Conservation (phyloP, 108 stramenopile genomes). For the Pseudonitzschia multiseries region DNA sequence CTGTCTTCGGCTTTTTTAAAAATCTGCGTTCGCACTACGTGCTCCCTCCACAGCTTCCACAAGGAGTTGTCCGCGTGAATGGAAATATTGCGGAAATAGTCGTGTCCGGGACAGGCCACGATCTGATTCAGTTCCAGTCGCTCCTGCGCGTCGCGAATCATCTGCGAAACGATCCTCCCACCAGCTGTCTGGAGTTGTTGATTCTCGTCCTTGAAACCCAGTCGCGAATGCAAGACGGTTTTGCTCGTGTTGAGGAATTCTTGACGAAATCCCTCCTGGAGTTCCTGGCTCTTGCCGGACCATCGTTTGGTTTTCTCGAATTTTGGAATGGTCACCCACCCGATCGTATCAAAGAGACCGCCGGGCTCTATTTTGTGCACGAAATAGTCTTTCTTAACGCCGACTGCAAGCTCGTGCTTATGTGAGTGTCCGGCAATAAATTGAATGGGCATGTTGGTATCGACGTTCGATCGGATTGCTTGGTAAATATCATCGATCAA, state of each 20-base stretch:
- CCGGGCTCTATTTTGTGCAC: slow-evolving; percentile 12
- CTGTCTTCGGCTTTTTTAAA: slow-evolving; percentile 26
- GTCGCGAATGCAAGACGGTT: slow-evolving; percentile 20
- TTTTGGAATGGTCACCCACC: slow-evolving; percentile 19
- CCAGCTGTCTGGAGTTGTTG: slow-evolving; percentile 34
- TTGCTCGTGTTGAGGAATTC: slow-evolving; percentile 45
- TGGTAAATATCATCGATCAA: slow-evolving; percentile 46
- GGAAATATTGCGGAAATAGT: slow-evolving; percentile 31
- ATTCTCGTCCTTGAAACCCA: slow-evolving; percentile 24
- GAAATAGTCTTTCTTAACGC: slow-evolving; percentile 14
- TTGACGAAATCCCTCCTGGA: slow-evolving; percentile 32
- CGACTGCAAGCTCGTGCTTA: slow-evolving; percentile 25
- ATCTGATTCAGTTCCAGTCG: slow-evolving; percentile 48
- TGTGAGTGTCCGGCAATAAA: slow-evolving; percentile 83
- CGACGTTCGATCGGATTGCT: slow-evolving; percentile 47
- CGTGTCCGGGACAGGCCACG: slow-evolving; percentile 53
- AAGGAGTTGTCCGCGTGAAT: slow-evolving; percentile 38
- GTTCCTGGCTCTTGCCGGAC: slow-evolving; percentile 14
- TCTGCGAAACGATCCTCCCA: slow-evolving; percentile 43
- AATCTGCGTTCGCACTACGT: slow-evolving; percentile 35
- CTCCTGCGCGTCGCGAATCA: slow-evolving; percentile 50
- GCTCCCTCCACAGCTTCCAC: slow-evolving; percentile 43
- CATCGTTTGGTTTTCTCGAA: neutral
- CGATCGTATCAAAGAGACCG: slow-evolving; percentile 12
- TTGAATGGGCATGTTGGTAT: slow-evolving; percentile 64